Base-by-base conservation (phyloP, 257 asterid genomes). In the Nicotiana tomentosiformis region DNA sequence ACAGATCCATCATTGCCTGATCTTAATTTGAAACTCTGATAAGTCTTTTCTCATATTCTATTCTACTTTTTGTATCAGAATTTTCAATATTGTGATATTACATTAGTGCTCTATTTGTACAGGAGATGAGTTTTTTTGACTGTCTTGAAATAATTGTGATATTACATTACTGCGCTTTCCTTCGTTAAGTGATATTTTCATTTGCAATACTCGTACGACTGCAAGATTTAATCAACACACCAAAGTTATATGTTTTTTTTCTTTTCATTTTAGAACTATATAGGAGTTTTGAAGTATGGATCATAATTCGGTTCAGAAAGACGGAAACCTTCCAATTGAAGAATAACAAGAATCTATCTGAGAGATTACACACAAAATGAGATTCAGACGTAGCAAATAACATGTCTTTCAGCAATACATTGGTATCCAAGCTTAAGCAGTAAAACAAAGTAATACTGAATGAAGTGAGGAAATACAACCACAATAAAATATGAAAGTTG, bases 21-120 rank as follows among this genome's bases (percentile, higher is more conserved):
- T 89, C 93, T 96, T 35, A 94, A 91, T 85, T 85, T 93, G 82
- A 96, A 91, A 87, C 91, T 94, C 30, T 96, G 85, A 91, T 60
- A 14, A 18, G 5, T 17, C 51, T 83, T 33, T 39, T 23, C 14
- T 23, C 9, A 57, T 23, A 74, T 74, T 74, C 62, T 49, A 74
- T 74, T 74, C 62, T 74, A 49, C 80, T 15, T 26, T 72, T 74
- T 74, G 62, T 49, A 26, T 74, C 43, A 26, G 80, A 49, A 49
- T 49, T 74, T 74, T 49, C 62, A 14, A 7, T 6, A 26, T 26
- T 23, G 43, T 74, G 23, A 37, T 74, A 49, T 49, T 74, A 26
- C 79, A 23, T 49, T 49, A 74, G 62, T 74, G 62, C 62, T 74
- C 9, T 74, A 74, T 49, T 23, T 49, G 80, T 74, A 74, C 80